Conservation (phyloP, 2,329 filamentous ascomycete species). For the Aspergillus felis region DNA sequence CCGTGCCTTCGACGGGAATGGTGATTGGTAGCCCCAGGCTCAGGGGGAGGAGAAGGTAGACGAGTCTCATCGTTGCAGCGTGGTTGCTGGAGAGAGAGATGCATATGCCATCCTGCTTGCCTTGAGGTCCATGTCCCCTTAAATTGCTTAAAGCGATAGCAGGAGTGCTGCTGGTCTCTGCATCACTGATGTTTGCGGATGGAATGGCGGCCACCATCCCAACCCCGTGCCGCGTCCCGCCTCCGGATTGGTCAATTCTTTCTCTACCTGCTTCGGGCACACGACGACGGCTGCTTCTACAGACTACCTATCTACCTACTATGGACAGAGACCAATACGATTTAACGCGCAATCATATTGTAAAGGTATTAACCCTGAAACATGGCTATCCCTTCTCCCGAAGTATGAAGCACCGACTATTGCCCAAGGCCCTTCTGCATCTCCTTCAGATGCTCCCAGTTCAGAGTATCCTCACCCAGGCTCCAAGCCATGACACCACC, state of each 20-base stretch:
- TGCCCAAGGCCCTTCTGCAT: conserved; percentile 32
- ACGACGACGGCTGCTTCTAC: too few relatives aligned
- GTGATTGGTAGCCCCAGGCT: background rate
- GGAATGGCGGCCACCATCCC: background rate
- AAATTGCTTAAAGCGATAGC: background rate
- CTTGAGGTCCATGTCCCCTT: background rate
- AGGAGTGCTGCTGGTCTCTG: too few relatives aligned
- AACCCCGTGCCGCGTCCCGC: conserved; percentile 6
- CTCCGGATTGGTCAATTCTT: conserved; percentile 4
- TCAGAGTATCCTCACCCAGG: conserved; percentile 60
- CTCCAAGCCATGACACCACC: conserved; percentile 76
- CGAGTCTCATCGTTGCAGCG: background rate
- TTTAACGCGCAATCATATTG: background rate
- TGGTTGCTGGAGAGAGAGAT: background rate
- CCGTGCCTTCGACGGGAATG: background rate
- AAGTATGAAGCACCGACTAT: background rate
- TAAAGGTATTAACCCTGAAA: background rate
- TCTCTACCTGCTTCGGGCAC: too few relatives aligned
- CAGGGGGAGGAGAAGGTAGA: background rate
- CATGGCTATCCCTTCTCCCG: background rate
- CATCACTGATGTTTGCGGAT: background rate
- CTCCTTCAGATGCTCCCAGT: conserved; percentile 43
- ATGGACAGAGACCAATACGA: too few relatives aligned
- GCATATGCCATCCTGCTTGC: background rate
- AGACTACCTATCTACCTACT: too few relatives aligned